Evolutionary conservation across 2,329 filamentous ascomycete genomes (phyloP).

Genomic region (Aspergillus sp.): DNA sequence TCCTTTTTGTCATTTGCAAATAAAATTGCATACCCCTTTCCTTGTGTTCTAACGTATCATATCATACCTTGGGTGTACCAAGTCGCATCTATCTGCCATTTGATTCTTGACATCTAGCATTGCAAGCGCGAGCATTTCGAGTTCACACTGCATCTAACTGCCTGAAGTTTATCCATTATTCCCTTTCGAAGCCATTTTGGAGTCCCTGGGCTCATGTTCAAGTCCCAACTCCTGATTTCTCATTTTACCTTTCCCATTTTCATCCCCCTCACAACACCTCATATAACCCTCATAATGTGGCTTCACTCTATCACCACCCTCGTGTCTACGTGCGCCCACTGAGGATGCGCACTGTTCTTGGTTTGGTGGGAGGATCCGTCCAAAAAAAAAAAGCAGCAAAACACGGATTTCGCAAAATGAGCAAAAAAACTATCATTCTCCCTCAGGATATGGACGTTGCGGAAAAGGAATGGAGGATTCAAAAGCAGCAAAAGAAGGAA

Average conservation of each 20-base stretch:
- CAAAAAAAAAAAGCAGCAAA: constrained; percentile 23
- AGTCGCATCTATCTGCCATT: constrained; percentile 39
- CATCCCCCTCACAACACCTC: constrained; percentile 8
- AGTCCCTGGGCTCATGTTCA: background rate
- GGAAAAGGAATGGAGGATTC: constrained; percentile 8
- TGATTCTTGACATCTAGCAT: constrained; percentile 48
- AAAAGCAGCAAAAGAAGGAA: constrained; percentile 6
- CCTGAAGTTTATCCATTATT: constrained; percentile 23
- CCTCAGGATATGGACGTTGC: constrained; percentile 10
- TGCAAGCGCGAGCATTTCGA: constrained; percentile 51
- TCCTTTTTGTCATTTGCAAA: constrained; percentile 30
- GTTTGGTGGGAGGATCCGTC: constrained; percentile 25
- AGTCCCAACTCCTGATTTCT: constrained; percentile 13
- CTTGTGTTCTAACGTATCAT: constrained; percentile 36
- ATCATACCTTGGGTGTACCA: constrained; percentile 35
- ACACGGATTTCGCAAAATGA: constrained; percentile 18
- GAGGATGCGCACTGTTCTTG: constrained; percentile 16
- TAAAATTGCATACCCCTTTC: constrained; percentile 43
- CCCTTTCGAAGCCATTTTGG: constrained; percentile 19
- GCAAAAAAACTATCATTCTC: constrained; percentile 17
- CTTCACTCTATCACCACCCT: constrained; percentile 21
- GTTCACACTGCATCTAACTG: constrained; percentile 33
- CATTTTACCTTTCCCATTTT: constrained; percentile 13
- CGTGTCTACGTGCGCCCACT: background rate
- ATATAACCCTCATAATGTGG: constrained; percentile 28